These are phyloP conservation scores for Vaccinium vitisidaea DNA, from an alignment of 148 eudicot species.

Conservation along the genomic window DNA sequence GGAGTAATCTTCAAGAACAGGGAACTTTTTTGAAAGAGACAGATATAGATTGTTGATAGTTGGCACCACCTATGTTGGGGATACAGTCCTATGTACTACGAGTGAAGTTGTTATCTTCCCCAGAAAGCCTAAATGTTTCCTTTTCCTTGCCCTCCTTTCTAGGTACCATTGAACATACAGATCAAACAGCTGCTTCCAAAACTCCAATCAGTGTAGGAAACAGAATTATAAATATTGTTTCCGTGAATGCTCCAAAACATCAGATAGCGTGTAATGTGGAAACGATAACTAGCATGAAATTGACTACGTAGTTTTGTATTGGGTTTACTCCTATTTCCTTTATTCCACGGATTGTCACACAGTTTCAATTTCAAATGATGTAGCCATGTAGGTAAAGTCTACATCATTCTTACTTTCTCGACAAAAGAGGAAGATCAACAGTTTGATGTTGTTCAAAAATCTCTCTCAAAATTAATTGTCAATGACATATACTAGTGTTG, in stretches of 20 bases:
- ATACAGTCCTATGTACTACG: background rate
- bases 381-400: no score
- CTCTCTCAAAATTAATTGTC: no score
- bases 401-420: no score
- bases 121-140: background rate
- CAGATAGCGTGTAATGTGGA: background rate
- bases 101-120: background rate
- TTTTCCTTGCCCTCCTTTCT: background rate
- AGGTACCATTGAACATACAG: background rate
- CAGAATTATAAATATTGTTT: no score
- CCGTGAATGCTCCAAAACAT: background rate
- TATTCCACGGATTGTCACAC: no score
- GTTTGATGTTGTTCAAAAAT: no score
- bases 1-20: no score
- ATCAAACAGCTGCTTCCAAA: background rate
- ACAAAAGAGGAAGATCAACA: no score
- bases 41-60: background rate
- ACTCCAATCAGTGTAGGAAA: background rate
- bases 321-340: background rate
- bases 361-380: no score
- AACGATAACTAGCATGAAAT: background rate
- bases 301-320: no score
- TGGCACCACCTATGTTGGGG: background rate
- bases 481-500: no score
- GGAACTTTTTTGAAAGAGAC: no score